Evolutionary conservation across 108 stramenopile species (phyloP).

Genomic region (Poteriospumella lacustris): DNA sequence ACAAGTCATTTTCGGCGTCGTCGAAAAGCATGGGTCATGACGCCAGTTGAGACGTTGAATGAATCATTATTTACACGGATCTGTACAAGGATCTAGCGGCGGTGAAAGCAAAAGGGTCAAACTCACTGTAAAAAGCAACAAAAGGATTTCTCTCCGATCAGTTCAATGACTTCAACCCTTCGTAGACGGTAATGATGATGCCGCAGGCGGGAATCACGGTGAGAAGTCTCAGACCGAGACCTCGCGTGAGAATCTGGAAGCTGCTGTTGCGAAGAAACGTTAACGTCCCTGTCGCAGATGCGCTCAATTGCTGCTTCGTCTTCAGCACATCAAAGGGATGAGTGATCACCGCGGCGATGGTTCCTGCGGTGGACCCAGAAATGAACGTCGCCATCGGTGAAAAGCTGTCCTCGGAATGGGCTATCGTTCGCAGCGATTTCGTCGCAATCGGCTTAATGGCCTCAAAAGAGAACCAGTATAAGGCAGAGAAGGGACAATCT

Average conservation of each 20-base stretch:
- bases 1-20: too few relatives aligned
- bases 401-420: not conserved
- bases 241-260: not conserved
- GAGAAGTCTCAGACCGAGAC: conserved; percentile 69
- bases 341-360: conserved; percentile 72
- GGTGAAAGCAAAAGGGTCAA: too few relatives aligned
- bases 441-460: conserved; percentile 9
- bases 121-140: too few relatives aligned
- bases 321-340: conserved; percentile 93
- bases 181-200: conserved; percentile 89
- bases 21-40: too few relatives aligned
- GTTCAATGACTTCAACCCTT: conserved; percentile 70
- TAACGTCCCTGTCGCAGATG: conserved; percentile 17
- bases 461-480: conserved; percentile 83
- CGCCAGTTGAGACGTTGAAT: too few relatives aligned
- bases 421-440: conserved; percentile 17
- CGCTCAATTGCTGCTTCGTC: conserved; percentile 66
- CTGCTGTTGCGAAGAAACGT: not conserved
- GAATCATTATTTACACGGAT: too few relatives aligned
- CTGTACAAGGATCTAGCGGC: too few relatives aligned
- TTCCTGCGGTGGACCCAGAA: conserved; percentile 69
- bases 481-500: conserved; percentile 82
- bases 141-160: too few relatives aligned
- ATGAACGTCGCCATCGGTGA: conserved; percentile 55
- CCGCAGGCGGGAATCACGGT: conserved; percentile 90